phyloP scores from a whole-genome alignment of 208 protist genomes.

The Crithidia thermophila region DNA sequence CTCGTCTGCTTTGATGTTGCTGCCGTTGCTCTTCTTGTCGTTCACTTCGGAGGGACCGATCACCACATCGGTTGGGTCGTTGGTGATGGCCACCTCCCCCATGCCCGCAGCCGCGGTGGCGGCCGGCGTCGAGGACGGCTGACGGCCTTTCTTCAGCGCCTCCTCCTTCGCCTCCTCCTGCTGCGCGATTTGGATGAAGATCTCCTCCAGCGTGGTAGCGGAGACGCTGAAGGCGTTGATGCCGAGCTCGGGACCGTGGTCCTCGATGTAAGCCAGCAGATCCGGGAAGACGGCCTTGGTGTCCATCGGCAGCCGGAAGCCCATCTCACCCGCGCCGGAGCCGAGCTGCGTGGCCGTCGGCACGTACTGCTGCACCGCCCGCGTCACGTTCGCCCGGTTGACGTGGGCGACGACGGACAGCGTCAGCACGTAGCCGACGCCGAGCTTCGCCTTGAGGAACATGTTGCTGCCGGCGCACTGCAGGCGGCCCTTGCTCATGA shows the following conservation, averaged over 20 bases:
- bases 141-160: constrained; percentile 4
- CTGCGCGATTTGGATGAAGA: constrained; percentile 68
- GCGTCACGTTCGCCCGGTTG: constrained; percentile 16
- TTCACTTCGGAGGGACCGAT: background rate
- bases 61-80: background rate
- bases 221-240: constrained; percentile 58
- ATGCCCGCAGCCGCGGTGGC: background rate
- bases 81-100: background rate
- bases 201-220: constrained; percentile 76
- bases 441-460: constrained; percentile 65
- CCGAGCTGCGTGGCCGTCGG: constrained; percentile 35
- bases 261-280: constrained; percentile 52
- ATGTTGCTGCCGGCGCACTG: constrained; percentile 61
- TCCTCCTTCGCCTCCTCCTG: constrained; percentile 35
- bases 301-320: constrained; percentile 46
- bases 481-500: constrained; percentile 84
- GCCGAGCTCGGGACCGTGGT: constrained; percentile 29
- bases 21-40: background rate
- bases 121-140: too few relatives aligned
- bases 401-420: constrained; percentile 42
- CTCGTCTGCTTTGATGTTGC: background rate
- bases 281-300: constrained; percentile 39
- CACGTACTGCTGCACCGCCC: constrained; percentile 24
- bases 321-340: constrained; percentile 43
- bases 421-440: constrained; percentile 61